These are phyloP conservation scores for Amanita exitialis DNA, from an alignment of 768 basidiomycete species.

Conservation along the genomic window DNA sequence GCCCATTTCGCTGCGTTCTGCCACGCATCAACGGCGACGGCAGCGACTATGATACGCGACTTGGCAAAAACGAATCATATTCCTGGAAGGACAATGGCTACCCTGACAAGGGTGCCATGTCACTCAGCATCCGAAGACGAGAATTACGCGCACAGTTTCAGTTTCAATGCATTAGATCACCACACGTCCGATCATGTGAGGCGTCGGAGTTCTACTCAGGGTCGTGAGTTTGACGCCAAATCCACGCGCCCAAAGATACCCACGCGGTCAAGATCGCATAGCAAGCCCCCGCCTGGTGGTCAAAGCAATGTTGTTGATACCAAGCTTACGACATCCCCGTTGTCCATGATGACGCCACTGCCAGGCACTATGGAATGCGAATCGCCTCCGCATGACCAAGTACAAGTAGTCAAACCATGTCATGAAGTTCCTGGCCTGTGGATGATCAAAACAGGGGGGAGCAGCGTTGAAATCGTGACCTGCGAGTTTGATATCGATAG, in stretches of 20 bases:
- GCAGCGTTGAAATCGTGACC: constrained; percentile 21
- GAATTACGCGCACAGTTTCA: neutral
- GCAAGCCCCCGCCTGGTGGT: neutral
- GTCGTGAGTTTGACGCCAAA: neutral
- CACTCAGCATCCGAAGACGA: neutral
- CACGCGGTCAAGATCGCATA: neutral
- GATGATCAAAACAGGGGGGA: constrained; percentile 23
- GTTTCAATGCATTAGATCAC: neutral
- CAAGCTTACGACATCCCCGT: neutral
- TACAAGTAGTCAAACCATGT: constrained; percentile 13
- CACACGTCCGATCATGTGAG: neutral
- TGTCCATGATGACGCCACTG: neutral
- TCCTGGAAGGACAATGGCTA: neutral
- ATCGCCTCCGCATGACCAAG: neutral
- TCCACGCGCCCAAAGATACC: neutral
- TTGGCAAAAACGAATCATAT: neutral
- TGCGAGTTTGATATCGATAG: constrained; percentile 27
- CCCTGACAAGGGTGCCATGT: neutral
- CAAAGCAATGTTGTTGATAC: no score
- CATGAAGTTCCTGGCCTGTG: constrained; percentile 32
- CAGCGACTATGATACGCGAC: neutral
- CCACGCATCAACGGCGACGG: neutral
- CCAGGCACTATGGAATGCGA: neutral
- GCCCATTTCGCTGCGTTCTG: neutral
- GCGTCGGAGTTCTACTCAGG: neutral